phyloP scores from a whole-genome alignment of 495 filamentous ascomycete genomes.

The Tuber aestivum region DNA sequence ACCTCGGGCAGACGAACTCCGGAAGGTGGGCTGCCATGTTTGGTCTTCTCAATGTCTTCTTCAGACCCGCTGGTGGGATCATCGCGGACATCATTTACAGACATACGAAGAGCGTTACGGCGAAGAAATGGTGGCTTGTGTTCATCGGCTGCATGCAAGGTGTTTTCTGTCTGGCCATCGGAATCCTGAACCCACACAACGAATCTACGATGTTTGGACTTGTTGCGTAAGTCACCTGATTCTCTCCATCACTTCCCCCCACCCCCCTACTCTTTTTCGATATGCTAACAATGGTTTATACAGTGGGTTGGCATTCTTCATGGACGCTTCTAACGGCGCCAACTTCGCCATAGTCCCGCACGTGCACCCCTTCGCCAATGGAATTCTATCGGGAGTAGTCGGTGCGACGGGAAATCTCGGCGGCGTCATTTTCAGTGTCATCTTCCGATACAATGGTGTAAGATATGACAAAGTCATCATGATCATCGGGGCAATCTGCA shows the following conservation, averaged over 20 bases:
- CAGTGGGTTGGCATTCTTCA: constrained; percentile 64
- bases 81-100: constrained; percentile 67
- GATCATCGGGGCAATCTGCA: constrained; percentile 73
- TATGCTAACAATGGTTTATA: neutral
- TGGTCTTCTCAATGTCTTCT: constrained; percentile 75
- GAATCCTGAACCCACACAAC: constrained; percentile 55
- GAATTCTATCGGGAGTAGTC: constrained; percentile 68
- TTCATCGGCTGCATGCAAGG: constrained; percentile 60
- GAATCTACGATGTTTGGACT: constrained; percentile 69
- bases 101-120: constrained; percentile 57
- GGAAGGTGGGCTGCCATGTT: constrained; percentile 85
- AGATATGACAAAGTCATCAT: constrained; percentile 66
- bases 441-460: constrained; percentile 69
- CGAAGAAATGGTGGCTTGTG: constrained; percentile 68
- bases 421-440: constrained; percentile 75
- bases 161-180: constrained; percentile 64
- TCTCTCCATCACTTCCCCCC: neutral
- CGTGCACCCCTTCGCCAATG: constrained; percentile 69
- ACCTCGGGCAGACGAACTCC: constrained; percentile 64
- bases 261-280: neutral
- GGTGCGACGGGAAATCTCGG: constrained; percentile 79
- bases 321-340: constrained; percentile 77
- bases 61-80: constrained; percentile 68
- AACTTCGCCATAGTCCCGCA: constrained; percentile 84
- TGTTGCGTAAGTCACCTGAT: constrained; percentile 47